Conservation (phyloP, 2,329 filamentous ascomycete species). For the Colletotrichum sp. region DNA sequence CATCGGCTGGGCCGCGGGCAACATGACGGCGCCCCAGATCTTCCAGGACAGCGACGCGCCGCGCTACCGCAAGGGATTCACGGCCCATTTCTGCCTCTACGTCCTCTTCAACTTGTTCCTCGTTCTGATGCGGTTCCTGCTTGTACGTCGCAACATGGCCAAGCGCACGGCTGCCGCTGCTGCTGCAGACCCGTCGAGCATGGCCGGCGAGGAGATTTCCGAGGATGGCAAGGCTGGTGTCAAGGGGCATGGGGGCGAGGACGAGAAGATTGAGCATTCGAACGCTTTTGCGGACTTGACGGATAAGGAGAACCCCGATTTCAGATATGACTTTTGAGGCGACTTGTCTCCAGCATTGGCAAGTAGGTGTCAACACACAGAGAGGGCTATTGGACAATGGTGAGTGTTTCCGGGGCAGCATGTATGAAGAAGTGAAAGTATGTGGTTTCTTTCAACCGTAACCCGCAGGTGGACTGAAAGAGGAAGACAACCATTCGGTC, state of each 20-base stretch:
- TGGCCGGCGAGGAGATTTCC: background rate
- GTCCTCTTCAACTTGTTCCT: conserved; percentile 36
- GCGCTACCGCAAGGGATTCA: conserved; percentile 48
- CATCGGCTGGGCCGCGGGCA: conserved; percentile 44
- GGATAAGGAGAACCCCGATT: conserved; percentile 24
- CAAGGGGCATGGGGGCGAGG: background rate
- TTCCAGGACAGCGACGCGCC: conserved; percentile 65
- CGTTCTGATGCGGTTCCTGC: conserved; percentile 26
- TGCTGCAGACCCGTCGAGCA: background rate
- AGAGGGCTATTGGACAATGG: background rate
- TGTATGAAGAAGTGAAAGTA: background rate
- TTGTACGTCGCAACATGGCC: conserved; percentile 26
- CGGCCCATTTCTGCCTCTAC: conserved; percentile 38
- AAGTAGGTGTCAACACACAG: background rate
- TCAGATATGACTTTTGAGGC: conserved; percentile 17
- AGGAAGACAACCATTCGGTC: background rate
- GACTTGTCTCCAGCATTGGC: background rate
- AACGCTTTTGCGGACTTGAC: conserved; percentile 25
- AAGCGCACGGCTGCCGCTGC: conserved; percentile 12
- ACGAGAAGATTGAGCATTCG: conserved; percentile 21
- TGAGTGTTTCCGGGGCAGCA: background rate
- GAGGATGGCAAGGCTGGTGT: background rate
- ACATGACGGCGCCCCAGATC: conserved; percentile 70
- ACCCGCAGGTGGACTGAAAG: background rate
- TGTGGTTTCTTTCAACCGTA: background rate